phyloP scores from a whole-genome alignment of 257 asterid species.

The Solanum chmielewskii region DNA sequence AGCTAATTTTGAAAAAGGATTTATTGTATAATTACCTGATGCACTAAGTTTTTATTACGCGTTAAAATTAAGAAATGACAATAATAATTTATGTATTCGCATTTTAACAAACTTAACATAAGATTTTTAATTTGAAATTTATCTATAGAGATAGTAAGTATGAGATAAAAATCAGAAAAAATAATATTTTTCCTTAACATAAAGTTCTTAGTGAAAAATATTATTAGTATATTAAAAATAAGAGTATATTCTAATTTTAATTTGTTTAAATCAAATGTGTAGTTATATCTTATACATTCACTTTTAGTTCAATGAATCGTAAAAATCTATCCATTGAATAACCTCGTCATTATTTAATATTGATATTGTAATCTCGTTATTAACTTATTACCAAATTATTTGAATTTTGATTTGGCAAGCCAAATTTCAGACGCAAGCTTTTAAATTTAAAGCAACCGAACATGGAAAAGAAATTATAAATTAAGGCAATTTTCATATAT shows the following conservation, averaged over 20 bases:
- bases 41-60: background rate
- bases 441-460: background rate
- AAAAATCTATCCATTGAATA: background rate
- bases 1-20: background rate
- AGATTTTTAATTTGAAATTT: background rate
- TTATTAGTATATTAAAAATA: background rate
- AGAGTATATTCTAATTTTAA: background rate
- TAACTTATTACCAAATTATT: background rate
- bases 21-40: rapidly evolving
- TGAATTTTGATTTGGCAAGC: no score
- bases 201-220: background rate
- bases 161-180: background rate
- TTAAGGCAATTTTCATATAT: no score
- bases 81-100: background rate
- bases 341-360: background rate
- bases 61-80: background rate
- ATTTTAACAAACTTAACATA: background rate
- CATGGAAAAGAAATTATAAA: background rate
- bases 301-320: background rate
- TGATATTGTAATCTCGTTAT: background rate
- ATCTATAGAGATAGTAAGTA: background rate
- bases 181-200: background rate
- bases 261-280: background rate
- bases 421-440: background rate
- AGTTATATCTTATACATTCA: background rate